Evolutionary conservation across 257 asterid species (phyloP), one percentile per base, ranked within the genome.

Genomic region (Penstemon barbatus): DNA sequence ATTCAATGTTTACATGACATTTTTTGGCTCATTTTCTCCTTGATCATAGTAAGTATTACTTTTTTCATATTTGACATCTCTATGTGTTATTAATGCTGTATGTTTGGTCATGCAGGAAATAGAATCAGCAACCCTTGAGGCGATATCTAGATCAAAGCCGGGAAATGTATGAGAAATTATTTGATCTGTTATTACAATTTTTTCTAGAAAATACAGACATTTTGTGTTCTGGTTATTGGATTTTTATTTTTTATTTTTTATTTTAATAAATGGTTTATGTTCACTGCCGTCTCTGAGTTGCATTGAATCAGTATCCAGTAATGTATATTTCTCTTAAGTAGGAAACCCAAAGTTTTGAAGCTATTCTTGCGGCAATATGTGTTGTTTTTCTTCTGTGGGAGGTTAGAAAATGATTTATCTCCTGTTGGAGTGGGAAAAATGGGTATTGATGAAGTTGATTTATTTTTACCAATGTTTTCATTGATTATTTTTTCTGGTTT

Each of bases 81-180:
- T 42, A 39, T 68, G 12, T 57, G 49, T 40, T 57, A 63, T 46
- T 61, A 19, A 48, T 68, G 43, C 36, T 67, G 38, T 63, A 68
- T 63, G 74, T 60, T 66, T 65, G 46, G 10, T 70, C 67, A 72
- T 81, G 83, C 78, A 93, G 97, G 99, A 91, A 81, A 92, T 96
- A 76, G 99, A 93, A 78, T 73, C 92, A 71, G 97, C 97, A 45
- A 93, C 96, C 65, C 95, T 93, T 55, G 99, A 93, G 83, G 99
- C 99, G 72, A 55, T 89, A 72, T 85, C 99, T 64, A 79, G 90
- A 82, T 87, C 96, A 64, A 90, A 84, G 87, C 82, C 76, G 51
- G 99, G 96, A 86, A 88, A 80, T 78, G 99, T 93, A 90, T 68
- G 95, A 15, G 57, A 36, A 25, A 52, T 70, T 48, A 44, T 46